Percentiles rank a stretch among this genome's conserved stretches.
These are phyloP conservation scores for Pyrenophora teres DNA, from an alignment of 2,329 filamentous ascomycete species.

Conservation along the genomic window DNA sequence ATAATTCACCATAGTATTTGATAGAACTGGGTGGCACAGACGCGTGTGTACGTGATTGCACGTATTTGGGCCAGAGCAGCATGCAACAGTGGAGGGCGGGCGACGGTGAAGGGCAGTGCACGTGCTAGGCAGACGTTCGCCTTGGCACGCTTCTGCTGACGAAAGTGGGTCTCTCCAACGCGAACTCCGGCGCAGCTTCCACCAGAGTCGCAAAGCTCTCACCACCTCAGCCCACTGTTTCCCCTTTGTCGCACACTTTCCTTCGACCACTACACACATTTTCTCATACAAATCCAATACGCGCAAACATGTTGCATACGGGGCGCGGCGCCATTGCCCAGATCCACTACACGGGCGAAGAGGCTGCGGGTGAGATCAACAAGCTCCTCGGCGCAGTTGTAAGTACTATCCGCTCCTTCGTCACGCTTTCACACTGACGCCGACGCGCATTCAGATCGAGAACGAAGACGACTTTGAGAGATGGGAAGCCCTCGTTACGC, in stretches of 20 bases:
- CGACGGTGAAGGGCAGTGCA: slow-evolving; percentile 1
- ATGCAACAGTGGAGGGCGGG: background rate
- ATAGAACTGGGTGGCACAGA: background rate
- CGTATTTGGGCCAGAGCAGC: background rate
- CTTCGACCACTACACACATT: slow-evolving; percentile 4
- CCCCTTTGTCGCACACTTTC: slow-evolving; percentile 14
- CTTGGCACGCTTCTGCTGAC: slow-evolving; percentile 14
- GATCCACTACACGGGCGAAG: slow-evolving; percentile 42
- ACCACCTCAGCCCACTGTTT: slow-evolving; percentile 10
- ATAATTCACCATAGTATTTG: background rate
- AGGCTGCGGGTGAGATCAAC: slow-evolving; percentile 65
- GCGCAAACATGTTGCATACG: slow-evolving; percentile 33
- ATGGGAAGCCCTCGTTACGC: slow-evolving; percentile 90
- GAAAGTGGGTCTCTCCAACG: slow-evolving; percentile 18
- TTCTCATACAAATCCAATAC: background rate
- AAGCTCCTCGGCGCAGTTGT: slow-evolving; percentile 80
- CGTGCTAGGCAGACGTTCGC: slow-evolving; percentile 5
- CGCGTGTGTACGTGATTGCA: too few species aligned
- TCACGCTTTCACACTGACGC: background rate
- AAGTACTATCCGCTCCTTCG: slow-evolving; percentile 46
- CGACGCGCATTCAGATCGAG: slow-evolving; percentile 53
- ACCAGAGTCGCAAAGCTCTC: slow-evolving; percentile 18
- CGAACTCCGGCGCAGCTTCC: slow-evolving; percentile 19
- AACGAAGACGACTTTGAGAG: slow-evolving; percentile 90
- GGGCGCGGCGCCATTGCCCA: slow-evolving; percentile 40